Evolutionary conservation across 2,329 filamentous ascomycete genomes (phyloP).

Genomic region (Alternaria rosae): DNA sequence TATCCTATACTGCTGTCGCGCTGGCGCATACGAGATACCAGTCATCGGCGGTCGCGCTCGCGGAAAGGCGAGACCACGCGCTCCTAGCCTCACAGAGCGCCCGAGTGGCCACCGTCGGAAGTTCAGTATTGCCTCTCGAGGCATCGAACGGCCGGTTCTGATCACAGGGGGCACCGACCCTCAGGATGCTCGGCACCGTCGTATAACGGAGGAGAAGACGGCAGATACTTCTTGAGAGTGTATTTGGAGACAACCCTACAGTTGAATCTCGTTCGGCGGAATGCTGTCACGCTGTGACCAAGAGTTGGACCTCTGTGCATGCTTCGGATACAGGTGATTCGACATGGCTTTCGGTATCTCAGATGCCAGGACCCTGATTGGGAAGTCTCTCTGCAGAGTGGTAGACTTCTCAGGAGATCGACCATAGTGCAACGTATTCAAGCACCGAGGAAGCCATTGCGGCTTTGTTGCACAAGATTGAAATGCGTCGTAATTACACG

Average conservation of each 20-base stretch:
- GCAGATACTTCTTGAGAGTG: constrained; percentile 11
- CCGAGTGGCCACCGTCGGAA: constrained; percentile 58
- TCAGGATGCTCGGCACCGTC: constrained; percentile 37
- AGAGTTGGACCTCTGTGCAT: constrained; percentile 2
- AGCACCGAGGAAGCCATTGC: not conserved
- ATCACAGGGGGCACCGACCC: constrained; percentile 30
- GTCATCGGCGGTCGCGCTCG: constrained; percentile 67
- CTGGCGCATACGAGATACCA: constrained; percentile 65
- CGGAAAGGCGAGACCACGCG: constrained; percentile 66
- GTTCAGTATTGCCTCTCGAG: constrained; percentile 52
- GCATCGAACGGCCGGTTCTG: constrained; percentile 27
- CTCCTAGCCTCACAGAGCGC: constrained; percentile 67
- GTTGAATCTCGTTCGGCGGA: not conserved
- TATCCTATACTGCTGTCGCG: constrained; percentile 67
- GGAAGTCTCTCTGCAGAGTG: constrained; percentile 2
- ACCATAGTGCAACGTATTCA: not conserved
- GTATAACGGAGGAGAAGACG: constrained; percentile 30
- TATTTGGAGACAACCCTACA: not conserved
- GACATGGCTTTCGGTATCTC: not conserved
- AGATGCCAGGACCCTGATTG: not conserved
- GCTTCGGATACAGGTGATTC: not conserved
- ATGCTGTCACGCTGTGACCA: not conserved
- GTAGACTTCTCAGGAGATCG: not conserved
- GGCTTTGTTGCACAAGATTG: not conserved
- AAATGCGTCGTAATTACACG: not conserved